Conservation (phyloP, 495 filamentous ascomycete species). For the Penicillium cosmopolitanum region DNA sequence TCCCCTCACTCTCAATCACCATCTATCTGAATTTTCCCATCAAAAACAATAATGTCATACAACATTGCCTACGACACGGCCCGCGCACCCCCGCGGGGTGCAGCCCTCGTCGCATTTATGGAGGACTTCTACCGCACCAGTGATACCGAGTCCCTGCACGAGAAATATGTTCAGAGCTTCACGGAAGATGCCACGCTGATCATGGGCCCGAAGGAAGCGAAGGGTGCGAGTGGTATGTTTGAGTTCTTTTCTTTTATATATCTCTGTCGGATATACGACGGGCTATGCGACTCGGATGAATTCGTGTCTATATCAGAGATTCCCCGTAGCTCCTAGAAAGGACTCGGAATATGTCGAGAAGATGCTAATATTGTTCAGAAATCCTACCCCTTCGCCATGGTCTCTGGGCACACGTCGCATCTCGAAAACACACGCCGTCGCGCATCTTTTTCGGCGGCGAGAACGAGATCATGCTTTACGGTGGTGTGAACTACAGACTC, state of each 20-base stretch:
- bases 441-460: constrained; percentile 58
- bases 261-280: neutral
- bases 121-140: constrained; percentile 61
- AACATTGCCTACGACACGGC: constrained; percentile 37
- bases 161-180: constrained; percentile 58
- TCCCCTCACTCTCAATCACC: neutral
- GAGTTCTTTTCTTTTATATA: neutral
- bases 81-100: constrained; percentile 34
- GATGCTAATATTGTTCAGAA: constrained; percentile 34
- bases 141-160: constrained; percentile 59
- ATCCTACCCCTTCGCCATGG: constrained; percentile 57
- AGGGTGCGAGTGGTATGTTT: constrained; percentile 53
- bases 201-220: constrained; percentile 56
- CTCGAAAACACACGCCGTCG: constrained; percentile 50
- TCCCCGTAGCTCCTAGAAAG: neutral
- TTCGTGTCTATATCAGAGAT: neutral
- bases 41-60: constrained; percentile 40
- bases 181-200: constrained; percentile 59
- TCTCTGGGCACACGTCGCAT: constrained; percentile 60
- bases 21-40: constrained; percentile 5
- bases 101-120: constrained; percentile 51
- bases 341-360: neutral
- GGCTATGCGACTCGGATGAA: too few species aligned
- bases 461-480: constrained; percentile 65
- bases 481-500: constrained; percentile 58